Conservation (phyloP, 1,139 yeast species). For the Lodderomyces margitis region DNA sequence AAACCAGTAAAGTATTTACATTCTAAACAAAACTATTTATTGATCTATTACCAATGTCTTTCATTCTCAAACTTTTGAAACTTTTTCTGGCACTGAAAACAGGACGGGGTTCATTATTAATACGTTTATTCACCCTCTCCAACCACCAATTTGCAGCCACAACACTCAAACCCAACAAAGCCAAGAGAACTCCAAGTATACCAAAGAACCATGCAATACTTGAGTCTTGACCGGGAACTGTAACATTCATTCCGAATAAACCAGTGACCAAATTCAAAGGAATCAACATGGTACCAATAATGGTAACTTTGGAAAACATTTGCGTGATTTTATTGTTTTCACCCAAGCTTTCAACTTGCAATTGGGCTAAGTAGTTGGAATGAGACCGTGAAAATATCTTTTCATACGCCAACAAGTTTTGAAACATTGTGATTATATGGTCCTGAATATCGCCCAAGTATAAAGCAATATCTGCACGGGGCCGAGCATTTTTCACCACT, state of each 20-base stretch:
- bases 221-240: conserved; percentile 67
- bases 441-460: conserved; percentile 97
- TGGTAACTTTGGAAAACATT: conserved; percentile 83
- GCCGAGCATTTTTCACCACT: conserved; percentile 45
- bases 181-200: conserved; percentile 36
- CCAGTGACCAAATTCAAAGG: conserved; percentile 92
- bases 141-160: conserved; percentile 39
- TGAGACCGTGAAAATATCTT: conserved; percentile 91
- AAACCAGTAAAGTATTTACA: too few relatives aligned
- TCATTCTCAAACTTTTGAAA: conserved; percentile 46
- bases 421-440: conserved; percentile 95
- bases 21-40: conserved; percentile 26
- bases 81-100: conserved; percentile 30
- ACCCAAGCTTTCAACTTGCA: conserved; percentile 88
- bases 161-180: conserved; percentile 28
- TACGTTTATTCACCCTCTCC: conserved; percentile 19
- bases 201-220: conserved; percentile 35
- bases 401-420: conserved; percentile 83
- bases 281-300: conserved; percentile 85
- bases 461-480: conserved; percentile 79
- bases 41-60: conserved; percentile 32
- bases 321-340: conserved; percentile 82
- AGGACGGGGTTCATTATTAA: conserved; percentile 15
- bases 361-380: conserved; percentile 87
- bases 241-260: conserved; percentile 93